These are phyloP conservation scores for Botrytis fabae DNA, from an alignment of 2,329 filamentous ascomycete genomes.

Conservation along the genomic window DNA sequence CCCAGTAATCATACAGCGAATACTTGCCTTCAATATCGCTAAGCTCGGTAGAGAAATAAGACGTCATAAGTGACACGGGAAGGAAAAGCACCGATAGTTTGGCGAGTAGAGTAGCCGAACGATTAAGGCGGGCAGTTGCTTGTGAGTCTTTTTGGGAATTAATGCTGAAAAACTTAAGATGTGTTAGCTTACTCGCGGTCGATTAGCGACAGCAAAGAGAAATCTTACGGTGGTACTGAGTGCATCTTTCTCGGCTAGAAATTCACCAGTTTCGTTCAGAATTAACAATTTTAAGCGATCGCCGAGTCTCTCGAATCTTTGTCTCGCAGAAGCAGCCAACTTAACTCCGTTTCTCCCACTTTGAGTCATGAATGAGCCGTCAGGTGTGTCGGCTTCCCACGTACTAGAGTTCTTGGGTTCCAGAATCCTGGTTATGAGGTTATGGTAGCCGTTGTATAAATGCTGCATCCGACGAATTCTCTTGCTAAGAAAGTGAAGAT, in stretches of 20 bases:
- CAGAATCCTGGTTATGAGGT: slow-evolving; percentile 59
- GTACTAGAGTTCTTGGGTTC: slow-evolving; percentile 38
- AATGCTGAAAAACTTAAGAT: slow-evolving; percentile 69
- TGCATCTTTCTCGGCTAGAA: slow-evolving; percentile 68
- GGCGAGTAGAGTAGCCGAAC: slow-evolving; percentile 70
- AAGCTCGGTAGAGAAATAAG: slow-evolving; percentile 70
- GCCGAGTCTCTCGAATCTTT: slow-evolving; percentile 59
- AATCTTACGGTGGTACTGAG: slow-evolving; percentile 62
- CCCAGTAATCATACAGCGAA: slow-evolving; percentile 65
- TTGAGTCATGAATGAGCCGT: slow-evolving; percentile 5
- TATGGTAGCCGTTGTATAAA: slow-evolving; percentile 60
- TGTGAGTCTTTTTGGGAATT: slow-evolving; percentile 74
- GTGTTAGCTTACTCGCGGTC: slow-evolving; percentile 23
- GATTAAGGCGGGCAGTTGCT: slow-evolving; percentile 68
- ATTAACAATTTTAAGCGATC: slow-evolving; percentile 62
- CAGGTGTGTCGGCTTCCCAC: slow-evolving; percentile 43
- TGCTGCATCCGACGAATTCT: slow-evolving; percentile 61
- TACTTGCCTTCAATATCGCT: slow-evolving; percentile 57
- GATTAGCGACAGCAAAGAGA: slow-evolving; percentile 1
- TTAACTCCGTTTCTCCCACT: slow-evolving; percentile 33
- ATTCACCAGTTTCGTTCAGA: slow-evolving; percentile 61
- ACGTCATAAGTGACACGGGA: slow-evolving; percentile 72
- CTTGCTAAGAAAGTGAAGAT: slow-evolving; percentile 59
- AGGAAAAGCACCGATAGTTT: slow-evolving; percentile 76
- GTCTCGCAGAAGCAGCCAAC: slow-evolving; percentile 50